Percentiles rank a stretch among this genome's conserved stretches.
Conservation (phyloP, 805 yeast species). For the Teunomyces gatunensis region DNA sequence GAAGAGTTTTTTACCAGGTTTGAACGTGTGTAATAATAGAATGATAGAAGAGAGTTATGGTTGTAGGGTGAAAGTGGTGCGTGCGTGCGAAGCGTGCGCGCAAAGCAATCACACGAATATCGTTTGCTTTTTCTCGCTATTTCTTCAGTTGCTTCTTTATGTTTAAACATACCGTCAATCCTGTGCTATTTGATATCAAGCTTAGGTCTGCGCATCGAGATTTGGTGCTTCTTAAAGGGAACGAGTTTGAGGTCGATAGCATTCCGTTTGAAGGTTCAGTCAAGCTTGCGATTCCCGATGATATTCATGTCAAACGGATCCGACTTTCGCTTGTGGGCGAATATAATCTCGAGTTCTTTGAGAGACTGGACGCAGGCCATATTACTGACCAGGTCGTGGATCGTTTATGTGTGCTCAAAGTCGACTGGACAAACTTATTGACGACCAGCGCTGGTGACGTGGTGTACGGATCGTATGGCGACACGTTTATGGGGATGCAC, state of each 20-base stretch:
- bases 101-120: too few species aligned
- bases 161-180: constrained; percentile 22
- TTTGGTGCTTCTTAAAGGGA: constrained; percentile 41
- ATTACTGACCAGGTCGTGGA: constrained; percentile 36
- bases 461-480: constrained; percentile 42
- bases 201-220: constrained; percentile 42
- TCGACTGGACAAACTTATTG: constrained; percentile 49
- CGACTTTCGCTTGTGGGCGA: constrained; percentile 43
- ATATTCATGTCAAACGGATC: constrained; percentile 38
- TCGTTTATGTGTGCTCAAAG: constrained; percentile 37
- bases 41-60: too few species aligned
- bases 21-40: too few species aligned
- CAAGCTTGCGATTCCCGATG: constrained; percentile 44
- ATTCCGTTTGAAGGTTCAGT: constrained; percentile 46
- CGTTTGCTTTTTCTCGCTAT: too few species aligned
- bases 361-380: constrained; percentile 26
- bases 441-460: constrained; percentile 37
- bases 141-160: constrained; percentile 7
- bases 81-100: too few species aligned
- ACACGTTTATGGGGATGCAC: constrained; percentile 20
- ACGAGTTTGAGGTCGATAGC: constrained; percentile 43
- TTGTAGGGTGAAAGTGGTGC: too few species aligned
- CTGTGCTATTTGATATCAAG: constrained; percentile 37
- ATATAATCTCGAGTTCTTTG: constrained; percentile 40
- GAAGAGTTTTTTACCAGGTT: constrained; percentile 32